Conservation (phyloP, 306 rosid species). For the Sechiopsis laciniata region DNA sequence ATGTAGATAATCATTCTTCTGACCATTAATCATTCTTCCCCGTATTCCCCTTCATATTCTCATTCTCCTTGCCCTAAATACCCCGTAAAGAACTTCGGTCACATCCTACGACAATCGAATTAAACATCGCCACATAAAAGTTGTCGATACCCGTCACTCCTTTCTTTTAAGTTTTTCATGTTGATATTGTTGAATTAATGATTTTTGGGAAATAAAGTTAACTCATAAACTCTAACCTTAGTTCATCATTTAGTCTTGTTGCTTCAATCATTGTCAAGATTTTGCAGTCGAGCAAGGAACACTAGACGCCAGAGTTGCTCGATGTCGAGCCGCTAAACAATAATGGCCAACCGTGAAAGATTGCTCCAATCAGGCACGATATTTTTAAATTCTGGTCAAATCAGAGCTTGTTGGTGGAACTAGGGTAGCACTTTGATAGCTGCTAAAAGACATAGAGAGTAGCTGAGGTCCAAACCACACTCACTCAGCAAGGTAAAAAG, state of each 20-base stretch:
- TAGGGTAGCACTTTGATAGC: conserved; percentile 13
- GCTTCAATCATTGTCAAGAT: conserved; percentile 16
- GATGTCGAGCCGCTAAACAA: neutral
- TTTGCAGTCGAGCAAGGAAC: conserved; percentile 3
- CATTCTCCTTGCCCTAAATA: no score
- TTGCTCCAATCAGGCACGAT: conserved; percentile 18
- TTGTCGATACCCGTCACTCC: neutral
- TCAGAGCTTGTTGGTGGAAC: conserved; percentile 11
- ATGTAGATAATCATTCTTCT: no score
- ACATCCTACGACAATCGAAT: neutral
- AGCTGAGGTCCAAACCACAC: conserved; percentile 21
- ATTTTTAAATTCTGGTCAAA: conserved; percentile 15
- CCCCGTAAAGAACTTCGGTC: neutral
- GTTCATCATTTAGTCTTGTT: conserved; percentile 7
- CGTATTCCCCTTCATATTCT: no score
- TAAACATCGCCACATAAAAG: neutral
- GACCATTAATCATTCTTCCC: no score
- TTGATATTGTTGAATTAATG: conserved; percentile 4
- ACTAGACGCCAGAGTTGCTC: neutral
- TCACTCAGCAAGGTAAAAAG: conserved; percentile 11
- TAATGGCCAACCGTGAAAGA: conserved; percentile 18
- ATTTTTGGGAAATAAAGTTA: neutral
- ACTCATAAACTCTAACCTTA: neutral
- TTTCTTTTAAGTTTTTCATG: neutral
- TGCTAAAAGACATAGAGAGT: conserved; percentile 16